A percentile compares a stretch with the other conserved stretches of the same genome.
Evolutionary conservation across 2,329 filamentous ascomycete species (phyloP).

Genomic region (Penicillium sp.): DNA sequence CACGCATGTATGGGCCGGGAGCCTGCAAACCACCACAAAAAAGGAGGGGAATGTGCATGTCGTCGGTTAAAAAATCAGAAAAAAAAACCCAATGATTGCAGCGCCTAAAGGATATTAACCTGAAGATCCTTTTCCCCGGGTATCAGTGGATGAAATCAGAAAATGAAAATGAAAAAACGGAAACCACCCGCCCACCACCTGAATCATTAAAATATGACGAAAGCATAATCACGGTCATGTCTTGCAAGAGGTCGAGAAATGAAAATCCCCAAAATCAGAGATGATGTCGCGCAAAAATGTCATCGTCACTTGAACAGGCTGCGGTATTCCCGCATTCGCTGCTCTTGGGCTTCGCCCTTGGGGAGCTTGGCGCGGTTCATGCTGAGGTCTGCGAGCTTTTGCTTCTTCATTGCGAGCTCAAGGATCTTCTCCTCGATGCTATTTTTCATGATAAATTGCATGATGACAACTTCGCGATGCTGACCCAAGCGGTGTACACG

Average conservation of each 20-base stretch:
- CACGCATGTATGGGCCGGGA: constrained; percentile 4
- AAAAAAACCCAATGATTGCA: not conserved
- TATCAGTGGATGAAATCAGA: constrained; percentile 15
- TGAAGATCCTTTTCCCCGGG: constrained; percentile 14
- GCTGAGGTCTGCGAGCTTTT: constrained; percentile 82
- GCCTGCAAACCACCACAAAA: constrained; percentile 6
- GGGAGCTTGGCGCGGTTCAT: constrained; percentile 68
- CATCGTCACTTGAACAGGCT: constrained; percentile 54
- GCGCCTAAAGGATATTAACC: constrained; percentile 14
- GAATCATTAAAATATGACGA: not conserved
- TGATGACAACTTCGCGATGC: constrained; percentile 81
- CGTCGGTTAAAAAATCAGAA: not conserved
- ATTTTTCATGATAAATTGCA: constrained; percentile 83
- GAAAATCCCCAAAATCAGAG: not conserved
- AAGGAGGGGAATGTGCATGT: not conserved
- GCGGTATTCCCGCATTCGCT: constrained; percentile 63
- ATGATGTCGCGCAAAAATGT: not conserved
- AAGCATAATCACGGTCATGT: not conserved
- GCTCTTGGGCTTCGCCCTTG: constrained; percentile 64
- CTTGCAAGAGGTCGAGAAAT: not conserved
- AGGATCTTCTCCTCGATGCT: constrained; percentile 97
- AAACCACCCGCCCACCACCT: not conserved
- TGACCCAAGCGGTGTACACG: constrained; percentile 91
- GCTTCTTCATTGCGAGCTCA: constrained; percentile 87
- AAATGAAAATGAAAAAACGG: constrained; percentile 9